Base-by-base conservation (phyloP, 2,329 filamentous ascomycete species). In the Ophiostoma fasciatum region DNA sequence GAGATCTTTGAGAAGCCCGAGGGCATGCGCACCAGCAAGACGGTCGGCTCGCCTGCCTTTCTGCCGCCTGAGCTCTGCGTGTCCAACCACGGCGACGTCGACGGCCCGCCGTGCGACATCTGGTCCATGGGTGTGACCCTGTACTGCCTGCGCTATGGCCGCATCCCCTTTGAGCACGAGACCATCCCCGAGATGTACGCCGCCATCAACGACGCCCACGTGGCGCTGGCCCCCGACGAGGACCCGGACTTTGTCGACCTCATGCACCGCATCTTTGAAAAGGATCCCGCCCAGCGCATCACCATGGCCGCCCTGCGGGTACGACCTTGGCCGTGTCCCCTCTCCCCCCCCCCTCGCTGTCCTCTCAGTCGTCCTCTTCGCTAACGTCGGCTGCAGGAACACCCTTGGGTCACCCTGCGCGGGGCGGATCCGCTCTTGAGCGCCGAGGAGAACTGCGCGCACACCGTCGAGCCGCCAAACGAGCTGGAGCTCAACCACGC, bases 61-160 rank as follows among this genome's bases (percentile, higher is more conserved):
- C 69, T 96, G 39, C 82, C 90, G 0, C 90, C 90, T 0, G 90
- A 98, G 56, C 64, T 98, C 11, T 98, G 90, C 50, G 77, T 87
- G 17, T 73, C 76, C 7, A 85, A 74, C 48, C 88, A 94, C 52
- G 83, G 82, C 1, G 78, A 87, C 45, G 78, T 96, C 2, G 88
- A 82, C 3, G 90, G 90, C 10, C 81, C 74, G 48, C 85, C 88
- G 4, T 84, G 84, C 4, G 90, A 98, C 56, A 85, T 98, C 36
- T 98, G 90, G 90, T 93, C 88, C 4, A 96, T 96, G 88, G 90
- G 90, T 7, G 78, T 94, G 8, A 93, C 87, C 2, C 63, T 98
- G 3, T 96, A 88, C 54, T 98, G 90, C 54, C 66, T 98, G 27
- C 77, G 81, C 42, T 96, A 93, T 49, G 90, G 90, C 22, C 68